These are phyloP conservation scores for Knoxdaviesia capensis DNA, from an alignment of 2,329 filamentous ascomycete genomes.

Conservation along the genomic window DNA sequence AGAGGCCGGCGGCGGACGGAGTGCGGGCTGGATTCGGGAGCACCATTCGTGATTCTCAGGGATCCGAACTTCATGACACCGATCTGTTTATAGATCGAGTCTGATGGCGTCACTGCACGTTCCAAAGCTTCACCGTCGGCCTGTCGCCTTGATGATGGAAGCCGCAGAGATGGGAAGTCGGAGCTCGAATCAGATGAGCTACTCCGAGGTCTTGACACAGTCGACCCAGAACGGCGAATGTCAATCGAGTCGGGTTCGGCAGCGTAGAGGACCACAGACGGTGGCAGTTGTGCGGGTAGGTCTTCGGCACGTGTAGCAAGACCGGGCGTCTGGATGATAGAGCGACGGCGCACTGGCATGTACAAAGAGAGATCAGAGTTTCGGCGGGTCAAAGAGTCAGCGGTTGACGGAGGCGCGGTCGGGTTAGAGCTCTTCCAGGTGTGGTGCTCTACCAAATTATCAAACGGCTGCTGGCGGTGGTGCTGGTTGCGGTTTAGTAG, in stretches of 20 bases:
- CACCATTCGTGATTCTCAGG: constrained; percentile 40
- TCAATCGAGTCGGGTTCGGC: neutral
- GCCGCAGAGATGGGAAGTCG: neutral
- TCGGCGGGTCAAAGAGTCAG: constrained; percentile 14
- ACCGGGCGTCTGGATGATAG: constrained; percentile 26
- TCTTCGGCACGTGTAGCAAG: constrained; percentile 22
- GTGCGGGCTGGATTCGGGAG: constrained; percentile 24
- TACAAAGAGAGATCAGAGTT: constrained; percentile 27
- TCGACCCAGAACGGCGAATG: neutral
- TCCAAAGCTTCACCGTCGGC: constrained; percentile 6
- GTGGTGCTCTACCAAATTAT: constrained; percentile 4
- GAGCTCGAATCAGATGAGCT: neutral
- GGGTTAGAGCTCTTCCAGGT: constrained; percentile 18
- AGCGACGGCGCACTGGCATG: constrained; percentile 25
- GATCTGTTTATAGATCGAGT: constrained; percentile 36
- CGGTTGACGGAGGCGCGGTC: constrained; percentile 7
- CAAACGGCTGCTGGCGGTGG: no score
- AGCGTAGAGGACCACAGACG: neutral
- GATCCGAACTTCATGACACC: constrained; percentile 43
- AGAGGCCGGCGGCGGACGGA: neutral
- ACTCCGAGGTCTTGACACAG: neutral
- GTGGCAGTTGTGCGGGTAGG: constrained; percentile 4
- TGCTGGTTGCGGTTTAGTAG: no score
- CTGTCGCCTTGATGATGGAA: constrained; percentile 7
- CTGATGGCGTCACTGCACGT: constrained; percentile 20